Conservation (phyloP, 2,329 filamentous ascomycete genomes). For the Triangularia verruculosa region DNA sequence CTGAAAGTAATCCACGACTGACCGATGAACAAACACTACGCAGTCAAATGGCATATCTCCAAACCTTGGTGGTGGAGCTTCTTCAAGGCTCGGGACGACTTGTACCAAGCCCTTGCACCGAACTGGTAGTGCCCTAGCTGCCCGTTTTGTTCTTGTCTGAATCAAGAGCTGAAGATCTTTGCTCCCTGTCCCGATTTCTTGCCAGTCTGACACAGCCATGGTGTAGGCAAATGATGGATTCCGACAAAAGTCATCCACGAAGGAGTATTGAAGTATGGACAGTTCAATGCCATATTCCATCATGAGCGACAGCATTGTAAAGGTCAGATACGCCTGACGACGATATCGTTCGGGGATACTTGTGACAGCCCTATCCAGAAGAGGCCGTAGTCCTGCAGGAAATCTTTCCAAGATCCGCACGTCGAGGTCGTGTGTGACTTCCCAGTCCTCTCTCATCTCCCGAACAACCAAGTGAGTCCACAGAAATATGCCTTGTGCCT, state of each 20-base stretch:
- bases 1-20: neutral
- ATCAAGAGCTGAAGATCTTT: neutral
- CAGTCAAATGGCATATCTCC: neutral
- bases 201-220: neutral
- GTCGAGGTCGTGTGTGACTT: neutral
- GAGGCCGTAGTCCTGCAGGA: neutral
- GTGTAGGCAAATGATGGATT: neutral
- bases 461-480: neutral
- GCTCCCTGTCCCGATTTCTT: neutral
- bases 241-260: neutral
- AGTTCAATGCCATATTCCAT: neutral
- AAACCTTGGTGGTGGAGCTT: neutral
- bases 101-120: neutral
- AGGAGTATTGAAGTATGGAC: neutral
- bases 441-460: neutral
- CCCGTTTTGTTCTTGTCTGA: neutral
- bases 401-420: neutral
- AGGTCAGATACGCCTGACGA: neutral
- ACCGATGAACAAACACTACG: neutral
- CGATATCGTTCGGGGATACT: neutral
- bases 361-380: neutral
- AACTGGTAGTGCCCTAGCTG: neutral
- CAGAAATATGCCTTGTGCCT: slow-evolving; percentile 1
- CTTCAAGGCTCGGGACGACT: neutral
- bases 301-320: neutral